Evolutionary conservation across 805 yeast species (phyloP).

Genomic region (Candida sphagnicola): DNA sequence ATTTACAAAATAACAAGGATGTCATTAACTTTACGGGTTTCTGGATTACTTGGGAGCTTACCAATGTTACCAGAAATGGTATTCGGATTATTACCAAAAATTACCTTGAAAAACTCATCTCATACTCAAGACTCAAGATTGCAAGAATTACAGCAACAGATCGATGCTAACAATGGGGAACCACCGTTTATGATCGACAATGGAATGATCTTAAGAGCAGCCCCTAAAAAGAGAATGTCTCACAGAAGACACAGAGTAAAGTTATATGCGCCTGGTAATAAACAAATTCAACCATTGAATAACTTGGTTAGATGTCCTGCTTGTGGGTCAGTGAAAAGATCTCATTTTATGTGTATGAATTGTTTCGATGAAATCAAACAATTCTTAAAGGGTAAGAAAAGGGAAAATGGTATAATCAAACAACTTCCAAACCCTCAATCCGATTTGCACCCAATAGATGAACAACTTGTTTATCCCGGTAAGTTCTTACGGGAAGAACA

Average conservation of each 20-base stretch:
- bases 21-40: slow-evolving; percentile 21
- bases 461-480: slow-evolving; percentile 69
- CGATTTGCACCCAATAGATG: slow-evolving; percentile 58
- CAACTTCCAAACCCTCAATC: slow-evolving; percentile 10
- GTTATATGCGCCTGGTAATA: slow-evolving; percentile 76
- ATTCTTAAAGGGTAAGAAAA: slow-evolving; percentile 58
- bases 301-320: slow-evolving; percentile 90
- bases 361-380: slow-evolving; percentile 80
- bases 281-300: slow-evolving; percentile 70
- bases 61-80: slow-evolving; percentile 8
- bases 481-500: slow-evolving; percentile 43
- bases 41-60: slow-evolving; percentile 10
- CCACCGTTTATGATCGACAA: slow-evolving; percentile 49
- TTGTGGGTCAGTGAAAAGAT: slow-evolving; percentile 88
- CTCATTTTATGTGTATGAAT: slow-evolving; percentile 88
- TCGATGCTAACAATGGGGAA: slow-evolving; percentile 29
- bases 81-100: slow-evolving; percentile 9
- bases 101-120: slow-evolving; percentile 4
- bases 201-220: slow-evolving; percentile 76
- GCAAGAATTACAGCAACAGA: slow-evolving; percentile 35
- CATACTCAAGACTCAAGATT: slow-evolving; percentile 20
- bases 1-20: slow-evolving; percentile 7
- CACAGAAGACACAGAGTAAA: slow-evolving; percentile 82
- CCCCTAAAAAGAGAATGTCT: slow-evolving; percentile 90
- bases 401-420: slow-evolving; percentile 13